Conservation (phyloP, 2,329 filamentous ascomycete species). For the Daldinia eschscholtzii region DNA sequence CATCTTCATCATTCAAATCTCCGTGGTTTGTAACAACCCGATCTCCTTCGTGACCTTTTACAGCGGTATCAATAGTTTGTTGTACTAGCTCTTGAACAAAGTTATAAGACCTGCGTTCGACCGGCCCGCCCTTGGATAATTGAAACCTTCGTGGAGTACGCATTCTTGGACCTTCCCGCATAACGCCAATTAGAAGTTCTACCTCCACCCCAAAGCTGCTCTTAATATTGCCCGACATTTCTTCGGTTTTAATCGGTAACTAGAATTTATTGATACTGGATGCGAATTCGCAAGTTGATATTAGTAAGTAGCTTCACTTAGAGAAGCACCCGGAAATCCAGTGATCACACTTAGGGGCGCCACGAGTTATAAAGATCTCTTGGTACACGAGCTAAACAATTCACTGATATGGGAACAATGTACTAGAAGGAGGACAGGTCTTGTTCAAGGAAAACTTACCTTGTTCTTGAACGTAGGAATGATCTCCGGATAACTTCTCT, state of each 20-base stretch:
- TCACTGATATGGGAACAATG: not conserved
- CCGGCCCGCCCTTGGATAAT: conserved; percentile 9
- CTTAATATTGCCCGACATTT: not conserved
- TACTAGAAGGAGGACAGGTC: not conserved
- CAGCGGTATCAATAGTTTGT: conserved; percentile 4
- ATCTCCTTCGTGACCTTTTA: conserved; percentile 21
- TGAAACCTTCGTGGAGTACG: conserved; percentile 25
- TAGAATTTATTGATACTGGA: not conserved
- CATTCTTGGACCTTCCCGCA: not conserved
- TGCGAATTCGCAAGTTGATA: not conserved
- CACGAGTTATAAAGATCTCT: not conserved
- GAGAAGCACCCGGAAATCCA: not conserved
- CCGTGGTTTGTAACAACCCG: conserved; percentile 3
- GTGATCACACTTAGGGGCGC: not conserved
- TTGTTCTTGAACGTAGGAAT: not conserved
- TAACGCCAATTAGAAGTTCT: not conserved
- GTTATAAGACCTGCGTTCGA: not conserved
- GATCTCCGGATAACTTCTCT: not conserved
- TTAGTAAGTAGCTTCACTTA: not conserved
- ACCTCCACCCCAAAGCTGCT: conserved; percentile 4
- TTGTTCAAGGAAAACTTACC: not conserved
- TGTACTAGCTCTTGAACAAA: not conserved
- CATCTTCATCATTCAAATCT: not conserved
- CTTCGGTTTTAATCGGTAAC: not conserved
- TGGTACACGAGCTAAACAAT: not conserved